Evolutionary conservation across 257 asterid species (phyloP).

Genomic region (Solanum appendiculatum): DNA sequence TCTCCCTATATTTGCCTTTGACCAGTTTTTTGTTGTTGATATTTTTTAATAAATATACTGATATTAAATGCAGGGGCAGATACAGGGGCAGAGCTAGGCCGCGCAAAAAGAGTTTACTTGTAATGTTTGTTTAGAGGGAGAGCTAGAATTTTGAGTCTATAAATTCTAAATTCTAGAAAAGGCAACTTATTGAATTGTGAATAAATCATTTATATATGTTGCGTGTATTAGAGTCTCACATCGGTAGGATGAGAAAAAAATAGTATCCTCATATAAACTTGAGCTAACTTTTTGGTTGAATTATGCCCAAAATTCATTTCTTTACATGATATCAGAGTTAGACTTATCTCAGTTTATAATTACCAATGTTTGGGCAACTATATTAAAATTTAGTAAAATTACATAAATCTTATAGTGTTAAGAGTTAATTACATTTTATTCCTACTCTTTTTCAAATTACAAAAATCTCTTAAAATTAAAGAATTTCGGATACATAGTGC

Average conservation of each 20-base stretch:
- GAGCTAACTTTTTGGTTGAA: too few species aligned
- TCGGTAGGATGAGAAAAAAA: neutral
- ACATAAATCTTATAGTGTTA: neutral
- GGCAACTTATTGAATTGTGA: neutral
- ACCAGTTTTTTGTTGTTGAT: neutral
- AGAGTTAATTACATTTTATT: neutral
- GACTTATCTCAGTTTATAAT: neutral
- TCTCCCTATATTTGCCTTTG: neutral
- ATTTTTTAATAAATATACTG: neutral
- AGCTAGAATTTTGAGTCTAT: neutral
- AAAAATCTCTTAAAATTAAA: too few species aligned
- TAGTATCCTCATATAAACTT: neutral
- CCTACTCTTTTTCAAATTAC: neutral
- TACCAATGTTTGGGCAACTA: too few species aligned
- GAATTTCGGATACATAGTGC: neutral
- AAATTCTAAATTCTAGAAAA: neutral
- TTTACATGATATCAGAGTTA: too few species aligned
- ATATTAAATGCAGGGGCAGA: neutral
- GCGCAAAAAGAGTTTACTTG: neutral
- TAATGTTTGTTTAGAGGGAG: rapidly evolving
- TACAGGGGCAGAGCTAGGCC: neutral
- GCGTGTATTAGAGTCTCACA: neutral
- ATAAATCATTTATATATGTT: neutral
- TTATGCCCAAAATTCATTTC: neutral
- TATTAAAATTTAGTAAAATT: neutral